Evolutionary conservation across 2,329 filamentous ascomycete genomes (phyloP), one percentile per base, ranked within the genome.

Genomic region (Fusarium chaquense): DNA sequence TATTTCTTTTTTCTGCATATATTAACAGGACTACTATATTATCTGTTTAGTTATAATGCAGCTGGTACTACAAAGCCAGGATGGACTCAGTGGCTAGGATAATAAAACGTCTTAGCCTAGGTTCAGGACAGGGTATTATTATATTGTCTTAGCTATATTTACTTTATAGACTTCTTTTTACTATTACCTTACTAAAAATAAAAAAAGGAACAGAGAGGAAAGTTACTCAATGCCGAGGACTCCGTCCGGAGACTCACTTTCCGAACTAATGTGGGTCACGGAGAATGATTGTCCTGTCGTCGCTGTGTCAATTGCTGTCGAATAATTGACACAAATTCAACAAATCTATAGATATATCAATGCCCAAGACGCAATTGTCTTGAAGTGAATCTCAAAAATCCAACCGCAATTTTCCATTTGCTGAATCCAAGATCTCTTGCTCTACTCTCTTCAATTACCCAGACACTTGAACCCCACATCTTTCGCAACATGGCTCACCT

Each of bases 171-270:
- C n/a, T n/a, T n/a, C n/a, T n/a, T n/a, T n/a, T n/a, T n/a, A n/a
- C n/a, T n/a, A n/a, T n/a, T n/a, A n/a, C n/a, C n/a, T n/a, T n/a
- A n/a, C n/a, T n/a, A n/a, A n/a, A n/a, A n/a, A n/a, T n/a, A n/a
- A n/a, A n/a, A n/a, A n/a, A n/a, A n/a, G n/a, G n/a, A n/a, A n/a
- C n/a, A n/a, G n/a, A n/a, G n/a, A n/a, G n/a, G n/a, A n/a, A n/a
- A n/a, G n/a, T n/a, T n/a, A n/a, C n/a, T 10, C 11, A 20, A 10
- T 22, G 13, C 11, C 9, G 16, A 33, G 9, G 6, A 4, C 41
- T 9, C 32, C 30, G n/a, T n/a, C n/a, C 53, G 53, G 53, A 49
- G 41, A n/a, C 11, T 56, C 30, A 56, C n/a, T 24, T 3, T 56
- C 53, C 53, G 53, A 24, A 4, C 1, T 24, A 2, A 6, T 22